A percentile compares a stretch with the other conserved stretches of the same genome.
Evolutionary conservation across 345 rosid species (phyloP).

Genomic region (Pistacia vera): DNA sequence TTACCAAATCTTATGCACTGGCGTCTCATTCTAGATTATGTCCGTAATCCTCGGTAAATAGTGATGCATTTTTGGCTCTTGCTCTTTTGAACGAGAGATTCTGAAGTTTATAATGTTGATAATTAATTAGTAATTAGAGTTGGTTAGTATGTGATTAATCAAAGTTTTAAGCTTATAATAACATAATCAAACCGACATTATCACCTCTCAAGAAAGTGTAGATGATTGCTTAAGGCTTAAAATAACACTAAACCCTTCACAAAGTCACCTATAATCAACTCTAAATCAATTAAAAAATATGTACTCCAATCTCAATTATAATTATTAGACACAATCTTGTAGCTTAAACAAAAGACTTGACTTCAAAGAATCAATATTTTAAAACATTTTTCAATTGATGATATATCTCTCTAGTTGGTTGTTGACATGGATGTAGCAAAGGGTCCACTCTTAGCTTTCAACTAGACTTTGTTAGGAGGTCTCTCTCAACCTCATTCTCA

Average conservation of each 20-base stretch:
- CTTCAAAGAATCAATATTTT: background rate
- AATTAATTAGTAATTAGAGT: no score
- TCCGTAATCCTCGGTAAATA: no score
- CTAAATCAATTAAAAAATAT: background rate
- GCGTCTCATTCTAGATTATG: no score
- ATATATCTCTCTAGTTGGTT: background rate
- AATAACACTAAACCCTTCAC: background rate
- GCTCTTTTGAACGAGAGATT: no score
- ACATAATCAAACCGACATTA: background rate
- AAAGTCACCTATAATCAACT: background rate
- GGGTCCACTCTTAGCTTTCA: conserved; percentile 7
- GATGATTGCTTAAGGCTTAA: conserved; percentile 16
- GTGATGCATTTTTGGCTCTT: no score
- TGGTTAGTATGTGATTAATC: background rate
- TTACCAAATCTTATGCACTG: no score
- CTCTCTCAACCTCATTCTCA: background rate
- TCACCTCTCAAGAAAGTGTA: background rate
- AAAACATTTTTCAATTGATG: background rate
- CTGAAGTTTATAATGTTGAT: no score
- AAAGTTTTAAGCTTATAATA: background rate
- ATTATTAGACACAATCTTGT: background rate
- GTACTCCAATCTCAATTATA: background rate
- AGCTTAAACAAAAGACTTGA: background rate
- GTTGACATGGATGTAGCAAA: background rate
- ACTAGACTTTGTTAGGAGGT: background rate